Conservation (phyloP, 306 rosid genomes). For the Benincasa hispida region DNA sequence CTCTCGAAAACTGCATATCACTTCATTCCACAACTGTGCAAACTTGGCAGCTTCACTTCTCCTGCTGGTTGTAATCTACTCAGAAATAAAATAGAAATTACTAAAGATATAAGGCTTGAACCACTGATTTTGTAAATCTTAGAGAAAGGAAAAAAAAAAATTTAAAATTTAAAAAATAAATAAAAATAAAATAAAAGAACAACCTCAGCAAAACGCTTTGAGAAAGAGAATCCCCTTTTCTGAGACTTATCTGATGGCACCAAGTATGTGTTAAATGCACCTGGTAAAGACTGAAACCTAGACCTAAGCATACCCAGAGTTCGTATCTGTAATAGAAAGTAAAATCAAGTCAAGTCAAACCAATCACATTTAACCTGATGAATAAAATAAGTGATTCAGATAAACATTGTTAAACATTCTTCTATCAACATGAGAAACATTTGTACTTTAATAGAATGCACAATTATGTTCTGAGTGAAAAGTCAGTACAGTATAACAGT, state of each 20-base stretch:
- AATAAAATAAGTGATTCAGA: background rate
- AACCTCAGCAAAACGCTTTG: constrained; percentile 89
- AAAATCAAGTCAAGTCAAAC: constrained; percentile 5
- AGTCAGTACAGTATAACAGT: background rate
- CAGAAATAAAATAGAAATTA: constrained; percentile 16
- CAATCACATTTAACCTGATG: background rate
- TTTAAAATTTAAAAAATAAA: too few species aligned
- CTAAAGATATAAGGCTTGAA: constrained; percentile 1
- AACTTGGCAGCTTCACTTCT: constrained; percentile 98
- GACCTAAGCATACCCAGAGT: constrained; percentile 91
- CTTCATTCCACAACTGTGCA: constrained; percentile 94
- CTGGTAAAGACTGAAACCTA: constrained; percentile 88
- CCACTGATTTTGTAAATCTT: background rate
- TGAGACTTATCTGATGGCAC: constrained; percentile 79
- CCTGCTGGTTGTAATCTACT: constrained; percentile 66
- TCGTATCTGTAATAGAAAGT: constrained; percentile 54
- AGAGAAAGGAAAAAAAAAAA: background rate
- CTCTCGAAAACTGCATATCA: constrained; percentile 95
- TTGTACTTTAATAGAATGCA: background rate
- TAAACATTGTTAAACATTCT: background rate
- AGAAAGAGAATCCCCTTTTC: constrained; percentile 58
- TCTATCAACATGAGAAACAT: background rate
- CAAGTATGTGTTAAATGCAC: constrained; percentile 85
- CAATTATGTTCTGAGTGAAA: background rate
- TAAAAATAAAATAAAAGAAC: constrained; percentile 15